These are phyloP conservation scores for Leccinum holopus DNA, from an alignment of 1,284 basidiomycete genomes.

Conservation along the genomic window DNA sequence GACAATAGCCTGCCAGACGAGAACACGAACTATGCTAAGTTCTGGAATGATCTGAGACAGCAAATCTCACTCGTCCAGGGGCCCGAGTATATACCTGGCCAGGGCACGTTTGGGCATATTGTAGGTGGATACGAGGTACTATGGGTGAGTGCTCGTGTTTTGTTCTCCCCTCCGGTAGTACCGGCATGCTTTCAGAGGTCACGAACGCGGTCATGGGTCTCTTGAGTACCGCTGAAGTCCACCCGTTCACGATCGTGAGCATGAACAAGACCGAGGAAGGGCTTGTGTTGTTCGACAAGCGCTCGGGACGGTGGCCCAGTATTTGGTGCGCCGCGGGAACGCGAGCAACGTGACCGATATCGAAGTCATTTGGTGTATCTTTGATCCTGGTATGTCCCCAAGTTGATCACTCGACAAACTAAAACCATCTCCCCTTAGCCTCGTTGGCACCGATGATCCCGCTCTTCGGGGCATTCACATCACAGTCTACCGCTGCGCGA, in stretches of 20 bases:
- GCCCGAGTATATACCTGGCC: conserved; percentile 55
- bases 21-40: conserved; percentile 59
- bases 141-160: not conserved
- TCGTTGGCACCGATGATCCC: conserved; percentile 58
- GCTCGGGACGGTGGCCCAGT: conserved; percentile 63
- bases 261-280: conserved; percentile 46
- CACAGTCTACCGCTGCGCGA: conserved; percentile 45
- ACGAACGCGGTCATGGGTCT: conserved; percentile 27
- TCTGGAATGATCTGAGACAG: conserved; percentile 74
- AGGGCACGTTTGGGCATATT: conserved; percentile 37
- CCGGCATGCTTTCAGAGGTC: not conserved
- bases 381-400: conserved; percentile 52
- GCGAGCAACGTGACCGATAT: conserved; percentile 57
- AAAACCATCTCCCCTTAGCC: conserved; percentile 29
- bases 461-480: conserved; percentile 51
- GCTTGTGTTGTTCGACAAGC: conserved; percentile 61
- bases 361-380: conserved; percentile 67
- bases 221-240: conserved; percentile 59
- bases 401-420: conserved; percentile 1
- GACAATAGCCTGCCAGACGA: conserved; percentile 51
- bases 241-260: conserved; percentile 79
- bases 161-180: not conserved
- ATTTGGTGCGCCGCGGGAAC: conserved; percentile 53
- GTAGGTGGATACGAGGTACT: not conserved
- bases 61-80: conserved; percentile 66